Base-by-base conservation (phyloP, 2,329 filamentous ascomycete genomes). In the Fusarium poae region DNA sequence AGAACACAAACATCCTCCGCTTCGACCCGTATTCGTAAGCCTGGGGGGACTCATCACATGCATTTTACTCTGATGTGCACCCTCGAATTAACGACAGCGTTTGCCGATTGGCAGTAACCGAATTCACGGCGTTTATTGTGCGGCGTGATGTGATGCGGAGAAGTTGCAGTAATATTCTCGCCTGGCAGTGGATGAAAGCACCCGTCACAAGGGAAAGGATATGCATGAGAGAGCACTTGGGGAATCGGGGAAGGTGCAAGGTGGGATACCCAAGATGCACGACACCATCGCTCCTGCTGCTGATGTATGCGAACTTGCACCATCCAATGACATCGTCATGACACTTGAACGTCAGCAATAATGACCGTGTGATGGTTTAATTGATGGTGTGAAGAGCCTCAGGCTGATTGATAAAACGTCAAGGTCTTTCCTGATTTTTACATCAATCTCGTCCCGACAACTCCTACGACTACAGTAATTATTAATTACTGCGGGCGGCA, bases 151-250 rank as follows among this genome's bases (percentile, higher is more conserved):
- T 67, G 58, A 60, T 65, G 58, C 60, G 62, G 50, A 67, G 59
- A 66, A 66, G 52, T 32, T 49, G 50, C 48, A 60, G 59, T 68
- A 42, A 57, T 68, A 27, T 44, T 54, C 51, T 51, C 59, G 49
- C 39, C n/a, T 54, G 18, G 40, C 23, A 54, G 51, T 46, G 40
- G 51, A 46, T 60, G 53, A 53, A 9, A 56, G 54, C 50, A 61
- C 57, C 69, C 65, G 65, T 73, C 71, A 73, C 71, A 65, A 71
- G 67, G 71, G 48, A 61, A 51, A 52, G 43, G 62, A 65, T 48
- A 66, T 74, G 71, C 69, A 65, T 62, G 66, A 63, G 43, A 8
- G 40, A 57, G 59, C 49, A 61, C 64, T 67, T 56, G 52, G 54
- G 57, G 58, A 27, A 51, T 51, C 48, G 48, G 48, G 48, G 48